Evolutionary conservation across 208 protist genomes (phyloP).

Genomic region (Tritrichomonas musculus): DNA sequence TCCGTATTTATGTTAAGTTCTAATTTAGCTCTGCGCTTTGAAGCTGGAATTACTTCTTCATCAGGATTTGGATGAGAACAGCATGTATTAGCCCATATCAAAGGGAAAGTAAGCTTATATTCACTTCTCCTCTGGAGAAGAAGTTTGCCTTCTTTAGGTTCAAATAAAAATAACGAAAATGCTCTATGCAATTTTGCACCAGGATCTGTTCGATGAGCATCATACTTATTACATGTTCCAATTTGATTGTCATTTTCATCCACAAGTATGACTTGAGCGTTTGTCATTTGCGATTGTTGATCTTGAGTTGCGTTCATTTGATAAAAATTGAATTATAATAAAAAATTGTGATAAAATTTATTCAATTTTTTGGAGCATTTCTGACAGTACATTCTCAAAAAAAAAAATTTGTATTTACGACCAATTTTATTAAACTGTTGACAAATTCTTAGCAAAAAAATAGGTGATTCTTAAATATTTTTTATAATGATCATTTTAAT

Average conservation of each 20-base stretch:
- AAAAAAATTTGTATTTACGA: too few species aligned
- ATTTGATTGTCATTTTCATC: neutral
- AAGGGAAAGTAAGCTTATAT: neutral
- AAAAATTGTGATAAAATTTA: too few species aligned
- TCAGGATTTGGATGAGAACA: constrained; percentile 27
- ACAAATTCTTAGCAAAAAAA: too few species aligned
- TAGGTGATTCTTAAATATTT: too few species aligned
- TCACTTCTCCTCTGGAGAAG: neutral
- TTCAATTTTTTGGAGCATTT: too few species aligned
- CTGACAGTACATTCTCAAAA: too few species aligned
- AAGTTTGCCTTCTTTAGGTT: neutral
- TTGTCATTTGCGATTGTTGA: neutral
- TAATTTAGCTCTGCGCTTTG: neutral
- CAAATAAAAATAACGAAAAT: constrained; percentile 28
- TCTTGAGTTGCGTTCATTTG: neutral
- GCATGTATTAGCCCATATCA: constrained; percentile 22
- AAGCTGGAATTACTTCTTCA: neutral
- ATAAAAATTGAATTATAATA: too few species aligned
- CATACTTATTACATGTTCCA: neutral
- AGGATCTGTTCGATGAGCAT: neutral
- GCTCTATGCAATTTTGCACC: neutral
- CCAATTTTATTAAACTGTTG: too few species aligned
- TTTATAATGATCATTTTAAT: too few species aligned
- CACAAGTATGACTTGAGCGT: neutral
- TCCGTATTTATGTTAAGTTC: neutral